Percentiles rank a stretch among this genome's conserved stretches.
Evolutionary conservation across 73 alveolate species (phyloP).

Genomic region (Symbiodinium pilosum): DNA sequence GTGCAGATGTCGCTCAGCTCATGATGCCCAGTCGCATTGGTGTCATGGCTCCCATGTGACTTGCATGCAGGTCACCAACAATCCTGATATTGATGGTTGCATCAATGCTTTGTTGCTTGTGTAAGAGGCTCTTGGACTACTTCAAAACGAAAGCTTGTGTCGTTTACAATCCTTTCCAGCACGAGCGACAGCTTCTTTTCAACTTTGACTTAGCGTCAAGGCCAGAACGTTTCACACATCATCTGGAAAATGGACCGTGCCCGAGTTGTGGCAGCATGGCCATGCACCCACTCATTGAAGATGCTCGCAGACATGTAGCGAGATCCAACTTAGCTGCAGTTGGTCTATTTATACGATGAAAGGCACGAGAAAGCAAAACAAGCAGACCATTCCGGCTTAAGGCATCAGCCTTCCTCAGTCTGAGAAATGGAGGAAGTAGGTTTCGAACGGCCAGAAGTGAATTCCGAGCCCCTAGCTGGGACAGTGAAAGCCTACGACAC

Average conservation of each 20-base stretch:
- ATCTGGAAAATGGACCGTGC: neutral
- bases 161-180: no score
- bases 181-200: neutral
- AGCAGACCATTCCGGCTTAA: neutral
- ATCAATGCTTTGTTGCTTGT: constrained; percentile 98
- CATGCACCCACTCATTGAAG: no score
- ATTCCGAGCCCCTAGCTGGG: constrained; percentile 66
- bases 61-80: neutral
- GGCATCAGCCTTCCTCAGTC: neutral
- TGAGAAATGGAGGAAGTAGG: constrained; percentile 5
- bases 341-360: no score
- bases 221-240: neutral
- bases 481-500: neutral
- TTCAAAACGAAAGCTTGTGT: no score
- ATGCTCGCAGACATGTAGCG: no score
- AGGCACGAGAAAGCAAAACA: no score
- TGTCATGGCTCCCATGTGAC: neutral
- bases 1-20: no score
- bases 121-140: constrained; percentile 73
- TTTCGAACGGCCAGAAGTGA: constrained; percentile 45
- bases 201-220: neutral
- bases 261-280: no score
- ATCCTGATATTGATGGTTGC: constrained; percentile 98
- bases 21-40: no score
- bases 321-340: no score